These are phyloP conservation scores for Zygnema cylindricum DNA, from an alignment of 139 green algal species.

Conservation along the genomic window DNA sequence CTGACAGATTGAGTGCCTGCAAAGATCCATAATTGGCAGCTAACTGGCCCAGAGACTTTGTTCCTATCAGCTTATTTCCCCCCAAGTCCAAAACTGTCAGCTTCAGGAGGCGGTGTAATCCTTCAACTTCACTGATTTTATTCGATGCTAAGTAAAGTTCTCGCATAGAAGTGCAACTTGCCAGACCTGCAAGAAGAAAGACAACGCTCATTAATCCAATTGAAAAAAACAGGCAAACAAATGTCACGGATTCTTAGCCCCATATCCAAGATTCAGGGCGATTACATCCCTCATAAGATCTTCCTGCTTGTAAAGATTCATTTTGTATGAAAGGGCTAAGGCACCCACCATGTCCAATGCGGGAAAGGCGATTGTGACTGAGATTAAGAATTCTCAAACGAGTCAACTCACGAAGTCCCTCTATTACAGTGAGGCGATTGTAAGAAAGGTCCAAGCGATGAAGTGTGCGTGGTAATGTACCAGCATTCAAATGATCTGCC, in stretches of 20 bases:
- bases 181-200: constrained; percentile 24
- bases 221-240: background rate
- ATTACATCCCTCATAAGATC: too few relatives aligned
- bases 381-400: constrained; percentile 58
- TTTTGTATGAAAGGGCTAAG: background rate
- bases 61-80: constrained; percentile 51
- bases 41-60: constrained; percentile 56
- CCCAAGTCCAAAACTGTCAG: constrained; percentile 52
- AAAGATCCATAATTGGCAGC: constrained; percentile 56
- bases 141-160: constrained; percentile 55
- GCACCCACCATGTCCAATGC: constrained; percentile 25
- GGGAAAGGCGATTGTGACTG: constrained; percentile 50
- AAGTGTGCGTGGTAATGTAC: constrained; percentile 19
- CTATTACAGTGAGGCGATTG: constrained; percentile 42
- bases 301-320: background rate
- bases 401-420: constrained; percentile 41
- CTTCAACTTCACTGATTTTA: constrained; percentile 59
- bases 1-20: constrained; percentile 42
- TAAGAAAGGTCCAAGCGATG: constrained; percentile 49
- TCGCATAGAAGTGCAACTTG: constrained; percentile 33
- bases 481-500: background rate
- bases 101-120: constrained; percentile 62
- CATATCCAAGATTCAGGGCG: too few relatives aligned
- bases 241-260: background rate
- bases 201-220: background rate